phyloP scores from a whole-genome alignment of 352 stramenopile genomes.

The Phytophthora rubi region DNA sequence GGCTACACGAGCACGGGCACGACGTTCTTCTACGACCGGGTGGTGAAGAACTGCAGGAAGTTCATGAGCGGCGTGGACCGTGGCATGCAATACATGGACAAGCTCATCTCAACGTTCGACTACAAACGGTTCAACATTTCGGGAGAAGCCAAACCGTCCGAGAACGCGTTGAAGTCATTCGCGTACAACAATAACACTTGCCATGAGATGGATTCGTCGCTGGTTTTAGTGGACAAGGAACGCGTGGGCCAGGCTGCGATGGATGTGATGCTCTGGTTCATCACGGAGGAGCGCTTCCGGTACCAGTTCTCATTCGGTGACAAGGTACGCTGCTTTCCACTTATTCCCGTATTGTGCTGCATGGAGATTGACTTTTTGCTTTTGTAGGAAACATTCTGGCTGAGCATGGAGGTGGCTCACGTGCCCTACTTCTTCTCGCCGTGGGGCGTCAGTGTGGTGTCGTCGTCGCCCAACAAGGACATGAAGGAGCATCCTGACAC shows the following conservation, averaged over 20 bases:
- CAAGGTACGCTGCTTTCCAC: slow-evolving; percentile 20
- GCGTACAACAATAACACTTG: slow-evolving; percentile 56
- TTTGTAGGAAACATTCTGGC: slow-evolving; percentile 45
- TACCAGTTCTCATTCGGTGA: slow-evolving; percentile 46
- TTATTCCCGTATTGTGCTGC: background rate
- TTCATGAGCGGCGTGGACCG: slow-evolving; percentile 53
- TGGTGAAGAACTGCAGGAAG: slow-evolving; percentile 50
- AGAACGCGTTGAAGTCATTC: slow-evolving; percentile 49
- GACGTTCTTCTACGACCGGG: slow-evolving; percentile 54
- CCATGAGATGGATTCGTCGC: slow-evolving; percentile 63
- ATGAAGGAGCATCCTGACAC: slow-evolving; percentile 42
- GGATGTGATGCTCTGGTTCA: slow-evolving; percentile 43
- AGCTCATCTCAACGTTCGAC: slow-evolving; percentile 56
- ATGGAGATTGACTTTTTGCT: background rate
- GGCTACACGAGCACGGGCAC: slow-evolving; percentile 47
- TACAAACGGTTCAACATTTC: slow-evolving; percentile 54
- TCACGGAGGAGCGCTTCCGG: slow-evolving; percentile 39
- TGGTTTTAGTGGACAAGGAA: slow-evolving; percentile 40
- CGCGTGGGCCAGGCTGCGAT: slow-evolving; percentile 35
- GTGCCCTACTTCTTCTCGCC: slow-evolving; percentile 51
- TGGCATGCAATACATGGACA: slow-evolving; percentile 46
- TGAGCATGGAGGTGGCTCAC: slow-evolving; percentile 51
- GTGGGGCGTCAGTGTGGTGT: slow-evolving; percentile 47
- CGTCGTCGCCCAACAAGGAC: slow-evolving; percentile 43
- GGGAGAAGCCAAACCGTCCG: slow-evolving; percentile 30